Conservation (phyloP, 73 alveolate genomes). For the Symbiodinium pilosum region DNA sequence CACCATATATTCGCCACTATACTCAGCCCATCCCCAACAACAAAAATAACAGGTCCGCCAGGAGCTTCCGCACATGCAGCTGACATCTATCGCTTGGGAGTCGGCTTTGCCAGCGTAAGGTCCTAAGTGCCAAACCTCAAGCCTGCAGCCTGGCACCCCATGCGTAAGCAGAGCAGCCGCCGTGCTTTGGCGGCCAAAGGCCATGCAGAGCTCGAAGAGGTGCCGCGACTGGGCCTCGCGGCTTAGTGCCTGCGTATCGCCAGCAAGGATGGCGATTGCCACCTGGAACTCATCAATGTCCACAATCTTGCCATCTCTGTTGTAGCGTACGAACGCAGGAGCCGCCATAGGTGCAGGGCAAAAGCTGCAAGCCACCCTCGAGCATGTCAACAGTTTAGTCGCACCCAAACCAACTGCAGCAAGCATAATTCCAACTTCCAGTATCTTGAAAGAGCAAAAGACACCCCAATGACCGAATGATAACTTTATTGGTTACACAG, state of each 20-base stretch:
- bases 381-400: no score
- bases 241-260: not conserved
- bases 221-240: not conserved
- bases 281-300: constrained; percentile 22
- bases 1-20: constrained; percentile 29
- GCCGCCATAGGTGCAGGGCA: no score
- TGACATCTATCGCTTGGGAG: not conserved
- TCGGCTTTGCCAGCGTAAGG: not conserved
- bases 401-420: no score
- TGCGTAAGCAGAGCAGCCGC: constrained; percentile 10
- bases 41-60: not conserved
- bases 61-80: not conserved
- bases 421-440: no score
- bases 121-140: constrained; percentile 37
- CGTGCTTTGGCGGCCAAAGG: not conserved
- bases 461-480: no score
- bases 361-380: no score
- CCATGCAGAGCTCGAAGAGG: constrained; percentile 40
- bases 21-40: constrained; percentile 12
- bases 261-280: constrained; percentile 20
- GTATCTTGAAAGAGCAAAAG: no score
- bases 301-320: not conserved
- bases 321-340: not conserved
- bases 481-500: no score
- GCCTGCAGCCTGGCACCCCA: not conserved